These are phyloP conservation scores for Heritiera fomes DNA, from an alignment of 345 rosid species.

Conservation along the genomic window DNA sequence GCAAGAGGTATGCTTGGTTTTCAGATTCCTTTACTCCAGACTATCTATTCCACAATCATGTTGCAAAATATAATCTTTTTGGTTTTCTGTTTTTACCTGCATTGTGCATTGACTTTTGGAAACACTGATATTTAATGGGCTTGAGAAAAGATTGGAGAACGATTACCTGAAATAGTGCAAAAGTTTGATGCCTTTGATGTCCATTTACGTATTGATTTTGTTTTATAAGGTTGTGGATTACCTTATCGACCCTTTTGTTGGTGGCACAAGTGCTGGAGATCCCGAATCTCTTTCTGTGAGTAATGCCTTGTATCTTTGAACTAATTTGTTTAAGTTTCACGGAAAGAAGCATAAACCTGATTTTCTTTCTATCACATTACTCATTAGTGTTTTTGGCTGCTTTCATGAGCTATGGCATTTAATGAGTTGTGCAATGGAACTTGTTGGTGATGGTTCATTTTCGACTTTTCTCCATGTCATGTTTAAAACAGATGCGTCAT, in stretches of 20 bases:
- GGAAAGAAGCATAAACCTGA: conserved; percentile 6
- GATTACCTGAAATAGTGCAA: conserved; percentile 1
- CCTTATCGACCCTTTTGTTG: conserved; percentile 91
- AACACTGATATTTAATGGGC: not conserved
- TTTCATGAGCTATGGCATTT: conserved; percentile 6
- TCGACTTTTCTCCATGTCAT: conserved; percentile 18
- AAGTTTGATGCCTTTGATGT: conserved; percentile 13
- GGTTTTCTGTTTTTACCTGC: not conserved
- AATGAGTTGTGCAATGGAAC: conserved; percentile 11
- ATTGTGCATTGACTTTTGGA: not conserved
- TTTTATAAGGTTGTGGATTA: conserved; percentile 84
- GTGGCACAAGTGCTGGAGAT: conserved; percentile 88
- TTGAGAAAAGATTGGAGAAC: not conserved
- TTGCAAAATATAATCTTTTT: not conserved
- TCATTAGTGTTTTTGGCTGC: not conserved
- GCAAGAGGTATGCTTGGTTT: conserved; percentile 49
- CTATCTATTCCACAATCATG: not conserved
- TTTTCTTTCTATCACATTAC: not conserved
- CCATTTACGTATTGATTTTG: not conserved
- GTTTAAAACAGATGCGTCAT: conserved; percentile 65
- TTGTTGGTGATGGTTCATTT: conserved; percentile 22
- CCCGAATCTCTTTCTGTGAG: conserved; percentile 94
- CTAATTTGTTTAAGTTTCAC: conserved; percentile 19
- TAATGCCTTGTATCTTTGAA: conserved; percentile 27
- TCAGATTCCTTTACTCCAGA: conserved; percentile 11